Conservation (phyloP, 352 stramenopile species). For the Phytophthora sojae region DNA sequence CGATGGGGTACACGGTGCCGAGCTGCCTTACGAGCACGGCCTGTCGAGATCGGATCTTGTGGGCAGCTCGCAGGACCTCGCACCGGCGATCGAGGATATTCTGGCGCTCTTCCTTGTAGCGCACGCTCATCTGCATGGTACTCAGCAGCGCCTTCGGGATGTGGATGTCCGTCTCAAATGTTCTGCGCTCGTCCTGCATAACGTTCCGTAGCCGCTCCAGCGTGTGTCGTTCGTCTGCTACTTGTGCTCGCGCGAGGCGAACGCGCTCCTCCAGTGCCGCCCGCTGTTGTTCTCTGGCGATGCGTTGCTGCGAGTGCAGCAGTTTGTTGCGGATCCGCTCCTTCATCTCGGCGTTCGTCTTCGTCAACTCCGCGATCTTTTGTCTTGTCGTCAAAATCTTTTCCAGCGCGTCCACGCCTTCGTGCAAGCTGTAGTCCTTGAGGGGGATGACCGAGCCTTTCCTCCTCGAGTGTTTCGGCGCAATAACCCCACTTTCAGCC, state of each 20-base stretch:
- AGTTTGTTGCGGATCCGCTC: conserved; percentile 63
- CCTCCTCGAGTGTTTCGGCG: conserved; percentile 69
- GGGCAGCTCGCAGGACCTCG: conserved; percentile 77
- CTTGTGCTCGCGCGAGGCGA: conserved; percentile 51
- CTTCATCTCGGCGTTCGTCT: conserved; percentile 54
- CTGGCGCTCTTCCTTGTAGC: conserved; percentile 86
- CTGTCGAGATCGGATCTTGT: conserved; percentile 86
- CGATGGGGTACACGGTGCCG: conserved; percentile 82
- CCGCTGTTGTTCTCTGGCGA: conserved; percentile 61
- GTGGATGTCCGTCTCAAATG: conserved; percentile 83
- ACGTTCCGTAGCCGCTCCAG: conserved; percentile 63
- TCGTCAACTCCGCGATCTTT: conserved; percentile 56
- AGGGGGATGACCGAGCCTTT: conserved; percentile 81
- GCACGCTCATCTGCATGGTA: conserved; percentile 84
- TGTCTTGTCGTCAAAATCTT: conserved; percentile 54
- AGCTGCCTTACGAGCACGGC: conserved; percentile 84
- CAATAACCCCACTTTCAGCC: conserved; percentile 70
- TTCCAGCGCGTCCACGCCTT: conserved; percentile 78
- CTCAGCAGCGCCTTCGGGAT: conserved; percentile 79
- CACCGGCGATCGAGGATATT: conserved; percentile 79
- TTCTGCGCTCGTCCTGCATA: conserved; percentile 79
- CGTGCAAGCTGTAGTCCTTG: conserved; percentile 81
- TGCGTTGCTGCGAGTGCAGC: conserved; percentile 41
- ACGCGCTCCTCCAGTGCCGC: conserved; percentile 60
- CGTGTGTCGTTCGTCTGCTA: conserved; percentile 64